These are phyloP conservation scores for Aspergillus udagawae DNA, from an alignment of 2,329 filamentous ascomycete species.

Conservation along the genomic window DNA sequence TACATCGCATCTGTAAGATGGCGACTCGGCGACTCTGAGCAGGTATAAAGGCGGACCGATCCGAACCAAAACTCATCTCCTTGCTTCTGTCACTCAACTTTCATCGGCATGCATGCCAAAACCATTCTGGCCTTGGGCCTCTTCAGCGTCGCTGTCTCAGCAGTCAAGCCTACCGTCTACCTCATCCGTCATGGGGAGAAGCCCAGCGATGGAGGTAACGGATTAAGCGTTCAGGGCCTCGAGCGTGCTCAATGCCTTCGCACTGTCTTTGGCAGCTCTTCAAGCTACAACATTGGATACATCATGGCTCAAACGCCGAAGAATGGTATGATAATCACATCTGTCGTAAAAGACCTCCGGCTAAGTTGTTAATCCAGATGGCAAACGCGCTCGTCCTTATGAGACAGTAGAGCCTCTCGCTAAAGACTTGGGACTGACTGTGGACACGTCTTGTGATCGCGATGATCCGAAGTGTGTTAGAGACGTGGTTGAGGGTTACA, in stretches of 20 bases:
- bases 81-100: not conserved
- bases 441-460: constrained; percentile 55
- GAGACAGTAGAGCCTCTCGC: constrained; percentile 57
- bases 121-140: constrained; percentile 5
- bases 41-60: not conserved
- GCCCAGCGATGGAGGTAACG: constrained; percentile 46
- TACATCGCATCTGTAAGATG: not conserved
- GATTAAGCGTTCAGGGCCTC: constrained; percentile 50
- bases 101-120: constrained; percentile 4
- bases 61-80: not conserved
- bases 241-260: constrained; percentile 58
- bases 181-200: constrained; percentile 64
- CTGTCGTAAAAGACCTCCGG: not conserved
- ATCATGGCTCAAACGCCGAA: constrained; percentile 57
- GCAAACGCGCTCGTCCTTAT: constrained; percentile 50
- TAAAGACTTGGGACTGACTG: constrained; percentile 50
- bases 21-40: not conserved
- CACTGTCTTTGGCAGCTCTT: constrained; percentile 51
- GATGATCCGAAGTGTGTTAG: constrained; percentile 55
- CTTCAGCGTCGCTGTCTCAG: constrained; percentile 12
- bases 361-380: constrained; percentile 36
- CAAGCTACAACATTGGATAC: constrained; percentile 53
- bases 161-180: constrained; percentile 51
- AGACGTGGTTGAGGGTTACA: constrained; percentile 46
- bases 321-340: constrained; percentile 21